Evolutionary conservation across 148 eudicot species (phyloP), one percentile per base, ranked within the genome.

Genomic region (Amaranthus hypochondriacus): DNA sequence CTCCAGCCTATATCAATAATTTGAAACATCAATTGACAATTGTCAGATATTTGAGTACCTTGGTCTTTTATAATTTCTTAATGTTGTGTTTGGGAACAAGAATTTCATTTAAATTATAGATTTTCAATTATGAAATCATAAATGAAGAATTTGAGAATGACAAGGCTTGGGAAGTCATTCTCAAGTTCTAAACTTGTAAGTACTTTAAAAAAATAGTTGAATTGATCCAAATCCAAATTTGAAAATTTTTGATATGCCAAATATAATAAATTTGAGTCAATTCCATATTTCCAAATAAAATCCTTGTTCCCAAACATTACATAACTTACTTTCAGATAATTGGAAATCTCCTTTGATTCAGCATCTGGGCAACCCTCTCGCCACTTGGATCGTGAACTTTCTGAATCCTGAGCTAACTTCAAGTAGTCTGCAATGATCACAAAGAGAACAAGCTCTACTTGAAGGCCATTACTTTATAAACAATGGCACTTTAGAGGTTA

Each of bases 361-460:
- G 75, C 67, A 21, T 69, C 74, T 64, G 58, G 75, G 75, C 72
- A 79, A 57, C 76, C 80, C 71, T 80, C 77, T 78, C 85, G 83
- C 97, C 97, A 90, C 85, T 92, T 95, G 54, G 69, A 51, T 75
- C 73, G 76, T 73, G 81, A 75, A 70, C 72, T 78, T 61, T 72
- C 79, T 48, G 81, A 60, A 78, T 83, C 89, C 77, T 78, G 81
- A 76, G 62, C 69, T 64, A 77, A 64, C 69, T 64, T 65, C 76
- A 75, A 55, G 62, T 46, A 65, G 50, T 72, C 85, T 79, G 56
- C 39, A 76, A 62, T 5, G 66, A 52, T 49, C 73, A 70, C 63
- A 48, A 8, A 63, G 75, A 42, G 67, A 65, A 3, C 10, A 7
- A 67, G 51, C 68, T 64, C 47, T 12, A 9, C 18, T 12, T 9